Evolutionary conservation across 345 rosid genomes (phyloP).

Genomic region (Salix koriyanagi): DNA sequence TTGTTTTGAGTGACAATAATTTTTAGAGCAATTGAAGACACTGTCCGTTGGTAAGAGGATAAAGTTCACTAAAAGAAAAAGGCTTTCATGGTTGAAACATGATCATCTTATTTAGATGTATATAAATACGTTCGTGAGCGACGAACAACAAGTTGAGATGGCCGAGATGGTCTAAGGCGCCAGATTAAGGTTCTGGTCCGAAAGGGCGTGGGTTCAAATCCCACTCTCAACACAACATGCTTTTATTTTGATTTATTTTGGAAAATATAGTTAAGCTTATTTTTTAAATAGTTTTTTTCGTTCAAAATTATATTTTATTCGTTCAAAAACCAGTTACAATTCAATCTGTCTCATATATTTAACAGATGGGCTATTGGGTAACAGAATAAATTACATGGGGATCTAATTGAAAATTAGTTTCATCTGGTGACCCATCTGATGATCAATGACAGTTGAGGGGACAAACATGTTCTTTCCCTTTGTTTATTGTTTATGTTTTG

Average conservation of each 20-base stretch:
- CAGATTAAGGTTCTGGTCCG: conserved; percentile 99
- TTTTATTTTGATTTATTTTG: too few relatives aligned
- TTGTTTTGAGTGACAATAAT: too few relatives aligned
- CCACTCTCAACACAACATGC: conserved; percentile 60
- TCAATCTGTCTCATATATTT: too few relatives aligned
- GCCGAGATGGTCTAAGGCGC: conserved; percentile 99
- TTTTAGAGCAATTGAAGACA: too few relatives aligned
- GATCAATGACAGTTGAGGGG: background rate
- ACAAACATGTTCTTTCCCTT: background rate
- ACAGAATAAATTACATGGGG: background rate
- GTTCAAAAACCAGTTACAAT: too few relatives aligned
- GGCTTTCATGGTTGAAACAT: too few relatives aligned
- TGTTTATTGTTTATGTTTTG: background rate
- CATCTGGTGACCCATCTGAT: background rate
- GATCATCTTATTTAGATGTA: fast-evolving
- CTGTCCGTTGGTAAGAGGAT: too few relatives aligned
- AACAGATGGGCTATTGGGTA: too few relatives aligned
- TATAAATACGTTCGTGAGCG: fast-evolving
- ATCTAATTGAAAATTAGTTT: background rate
- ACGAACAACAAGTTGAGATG: conserved; percentile 48
- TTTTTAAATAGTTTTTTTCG: too few relatives aligned
- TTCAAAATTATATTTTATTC: too few relatives aligned
- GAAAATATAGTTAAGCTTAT: too few relatives aligned
- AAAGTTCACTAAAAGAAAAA: too few relatives aligned
- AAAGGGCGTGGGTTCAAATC: conserved; percentile 99